phyloP scores from a whole-genome alignment of 257 asterid species.

The Plectranthus barbatus region DNA sequence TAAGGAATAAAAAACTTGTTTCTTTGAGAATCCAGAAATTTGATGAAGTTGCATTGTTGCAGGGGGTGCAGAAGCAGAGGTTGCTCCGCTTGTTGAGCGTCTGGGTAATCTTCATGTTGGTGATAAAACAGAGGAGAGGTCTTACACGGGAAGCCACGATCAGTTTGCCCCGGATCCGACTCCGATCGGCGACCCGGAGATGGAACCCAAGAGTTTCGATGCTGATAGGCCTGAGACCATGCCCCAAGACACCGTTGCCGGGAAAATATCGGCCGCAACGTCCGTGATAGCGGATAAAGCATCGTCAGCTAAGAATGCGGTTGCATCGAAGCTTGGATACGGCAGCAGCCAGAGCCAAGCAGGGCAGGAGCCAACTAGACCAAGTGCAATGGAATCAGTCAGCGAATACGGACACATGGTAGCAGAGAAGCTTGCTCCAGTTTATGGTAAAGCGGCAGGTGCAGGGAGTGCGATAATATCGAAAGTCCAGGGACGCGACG shows the following conservation, averaged over 20 bases:
- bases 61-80: conserved; percentile 45
- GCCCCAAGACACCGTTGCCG: conserved; percentile 29
- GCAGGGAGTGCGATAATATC: conserved; percentile 26
- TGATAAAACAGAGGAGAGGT: conserved; percentile 8
- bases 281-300: conserved; percentile 36
- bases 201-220: conserved; percentile 20
- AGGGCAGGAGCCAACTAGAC: not conserved
- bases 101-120: conserved; percentile 23
- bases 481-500: conserved; percentile 12
- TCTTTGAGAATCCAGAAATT: not conserved
- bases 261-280: conserved; percentile 30
- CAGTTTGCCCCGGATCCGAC: conserved; percentile 37
- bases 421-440: conserved; percentile 16
- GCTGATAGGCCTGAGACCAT: conserved; percentile 18
- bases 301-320: conserved; percentile 35
- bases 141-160: conserved; percentile 42
- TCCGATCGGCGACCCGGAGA: conserved; percentile 1
- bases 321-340: conserved; percentile 42
- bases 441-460: conserved; percentile 20
- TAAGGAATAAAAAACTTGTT: too few relatives aligned
- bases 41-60: not conserved
- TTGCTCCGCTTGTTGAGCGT: conserved; percentile 32
- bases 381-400: conserved; percentile 8
- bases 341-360: conserved; percentile 5
- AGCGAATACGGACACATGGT: conserved; percentile 30